A percentile compares a stretch with the other conserved stretches of the same genome.
phyloP scores from a whole-genome alignment of 1,139 yeast species.

The Pneumocystis oryctolagi region DNA sequence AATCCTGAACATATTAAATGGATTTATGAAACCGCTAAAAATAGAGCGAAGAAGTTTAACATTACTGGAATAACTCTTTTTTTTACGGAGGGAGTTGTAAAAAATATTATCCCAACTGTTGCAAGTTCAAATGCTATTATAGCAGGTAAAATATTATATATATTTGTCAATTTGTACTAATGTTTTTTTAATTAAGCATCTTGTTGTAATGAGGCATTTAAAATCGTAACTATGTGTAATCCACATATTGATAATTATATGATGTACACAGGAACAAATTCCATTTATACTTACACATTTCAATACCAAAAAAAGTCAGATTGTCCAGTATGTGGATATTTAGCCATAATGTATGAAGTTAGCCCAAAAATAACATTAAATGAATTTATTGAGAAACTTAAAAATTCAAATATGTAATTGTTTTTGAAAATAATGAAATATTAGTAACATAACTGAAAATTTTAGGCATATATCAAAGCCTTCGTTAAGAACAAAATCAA shows the following conservation, averaged over 20 bases:
- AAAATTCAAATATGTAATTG: slow-evolving; percentile 20
- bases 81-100: slow-evolving; percentile 74
- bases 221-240: slow-evolving; percentile 52
- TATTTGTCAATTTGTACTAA: background rate
- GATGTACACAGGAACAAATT: slow-evolving; percentile 73
- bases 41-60: slow-evolving; percentile 48
- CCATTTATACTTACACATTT: slow-evolving; percentile 61
- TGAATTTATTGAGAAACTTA: slow-evolving; percentile 33
- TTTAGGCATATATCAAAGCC: slow-evolving; percentile 36
- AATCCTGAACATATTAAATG: slow-evolving; percentile 50
- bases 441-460: slow-evolving; percentile 19
- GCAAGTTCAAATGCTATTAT: slow-evolving; percentile 89
- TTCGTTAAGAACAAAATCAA: slow-evolving; percentile 34
- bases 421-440: background rate
- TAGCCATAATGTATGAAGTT: slow-evolving; percentile 23
- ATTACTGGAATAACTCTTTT: slow-evolving; percentile 59
- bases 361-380: slow-evolving; percentile 32
- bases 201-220: slow-evolving; percentile 78
- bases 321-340: slow-evolving; percentile 64
- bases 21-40: slow-evolving; percentile 42
- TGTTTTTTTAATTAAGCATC: slow-evolving; percentile 35
- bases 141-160: slow-evolving; percentile 29
- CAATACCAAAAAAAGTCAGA: slow-evolving; percentile 42
- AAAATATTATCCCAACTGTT: slow-evolving; percentile 83
- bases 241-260: slow-evolving; percentile 64